Evolutionary conservation across 305 asterid species (phyloP).

Genomic region (Ilex paraguariensis): DNA sequence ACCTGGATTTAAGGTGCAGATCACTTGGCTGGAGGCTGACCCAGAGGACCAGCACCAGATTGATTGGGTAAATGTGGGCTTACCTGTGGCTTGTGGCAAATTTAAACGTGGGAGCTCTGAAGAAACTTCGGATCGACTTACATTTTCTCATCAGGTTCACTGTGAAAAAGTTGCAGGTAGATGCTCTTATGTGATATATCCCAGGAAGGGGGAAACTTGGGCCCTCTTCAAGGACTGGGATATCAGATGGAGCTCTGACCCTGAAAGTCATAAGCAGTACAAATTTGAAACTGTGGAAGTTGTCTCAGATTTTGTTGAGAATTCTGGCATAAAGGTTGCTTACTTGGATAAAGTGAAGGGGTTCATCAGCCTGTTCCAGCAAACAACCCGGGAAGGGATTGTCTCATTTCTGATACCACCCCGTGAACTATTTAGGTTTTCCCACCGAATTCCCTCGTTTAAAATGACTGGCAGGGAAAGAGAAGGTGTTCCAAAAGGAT

Average conservation of each 20-base stretch:
- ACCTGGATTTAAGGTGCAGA: slow-evolving; percentile 50
- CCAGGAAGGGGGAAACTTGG: slow-evolving; percentile 80
- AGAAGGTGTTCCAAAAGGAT: slow-evolving; percentile 65
- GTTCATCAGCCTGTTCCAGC: slow-evolving; percentile 62
- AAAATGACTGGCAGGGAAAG: slow-evolving; percentile 66
- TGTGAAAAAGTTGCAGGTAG: slow-evolving; percentile 40
- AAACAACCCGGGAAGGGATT: slow-evolving; percentile 19
- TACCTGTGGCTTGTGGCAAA: slow-evolving; percentile 85
- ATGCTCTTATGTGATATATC: slow-evolving; percentile 38
- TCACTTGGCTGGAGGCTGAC: slow-evolving; percentile 74
- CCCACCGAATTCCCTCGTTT: slow-evolving; percentile 57
- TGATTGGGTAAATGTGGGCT: slow-evolving; percentile 41
- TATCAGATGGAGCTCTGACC: slow-evolving; percentile 47
- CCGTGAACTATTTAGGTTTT: slow-evolving; percentile 50
- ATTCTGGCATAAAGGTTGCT: slow-evolving; percentile 40
- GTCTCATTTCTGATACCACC: slow-evolving; percentile 35
- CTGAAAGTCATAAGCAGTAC: slow-evolving; percentile 27
- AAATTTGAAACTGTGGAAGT: slow-evolving; percentile 77
- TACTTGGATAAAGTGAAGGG: slow-evolving; percentile 62
- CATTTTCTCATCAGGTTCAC: slow-evolving; percentile 64
- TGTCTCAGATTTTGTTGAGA: slow-evolving; percentile 44
- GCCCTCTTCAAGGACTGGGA: slow-evolving; percentile 69
- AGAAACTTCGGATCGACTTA: slow-evolving; percentile 16
- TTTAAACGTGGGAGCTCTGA: slow-evolving; percentile 44
- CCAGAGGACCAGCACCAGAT: slow-evolving; percentile 33